Percentiles rank a stretch among this genome's conserved stretches.
phyloP scores from a whole-genome alignment of 345 rosid genomes.

The Moringa oleifera region DNA sequence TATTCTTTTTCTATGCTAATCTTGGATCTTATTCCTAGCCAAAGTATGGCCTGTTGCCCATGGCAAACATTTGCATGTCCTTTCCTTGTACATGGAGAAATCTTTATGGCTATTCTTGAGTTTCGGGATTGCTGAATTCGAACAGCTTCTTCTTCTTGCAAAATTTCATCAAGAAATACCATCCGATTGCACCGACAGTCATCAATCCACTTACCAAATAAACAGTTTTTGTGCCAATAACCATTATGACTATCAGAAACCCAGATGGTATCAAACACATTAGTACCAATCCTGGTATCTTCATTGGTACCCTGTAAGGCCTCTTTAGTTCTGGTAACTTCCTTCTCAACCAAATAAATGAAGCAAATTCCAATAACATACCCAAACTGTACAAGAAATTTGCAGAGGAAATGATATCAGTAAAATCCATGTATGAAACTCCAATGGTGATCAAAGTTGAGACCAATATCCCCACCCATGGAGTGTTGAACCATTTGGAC shows the following conservation, averaged over 20 bases:
- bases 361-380: conserved; percentile 66
- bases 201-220: conserved; percentile 51
- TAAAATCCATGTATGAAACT: conserved; percentile 47
- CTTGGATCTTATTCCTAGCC: no score
- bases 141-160: conserved; percentile 44
- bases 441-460: conserved; percentile 45
- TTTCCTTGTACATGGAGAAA: no score
- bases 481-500: conserved; percentile 66
- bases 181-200: conserved; percentile 58
- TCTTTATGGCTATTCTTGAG: no score
- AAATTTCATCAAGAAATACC: conserved; percentile 48
- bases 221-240: conserved; percentile 51
- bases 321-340: conserved; percentile 47
- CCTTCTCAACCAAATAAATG: conserved; percentile 59
- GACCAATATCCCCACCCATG: conserved; percentile 67
- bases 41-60: no score
- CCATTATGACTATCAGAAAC: conserved; percentile 49
- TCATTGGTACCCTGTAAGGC: conserved; percentile 58
- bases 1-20: no score
- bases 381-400: conserved; percentile 75
- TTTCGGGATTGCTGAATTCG: conserved; percentile 27
- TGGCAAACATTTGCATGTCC: no score
- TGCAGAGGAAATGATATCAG: conserved; percentile 52
- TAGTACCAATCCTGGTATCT: conserved; percentile 36
- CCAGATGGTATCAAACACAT: conserved; percentile 63